These are phyloP conservation scores for Yamadazyma kitorensis DNA, from an alignment of 805 yeast species.

Conservation along the genomic window DNA sequence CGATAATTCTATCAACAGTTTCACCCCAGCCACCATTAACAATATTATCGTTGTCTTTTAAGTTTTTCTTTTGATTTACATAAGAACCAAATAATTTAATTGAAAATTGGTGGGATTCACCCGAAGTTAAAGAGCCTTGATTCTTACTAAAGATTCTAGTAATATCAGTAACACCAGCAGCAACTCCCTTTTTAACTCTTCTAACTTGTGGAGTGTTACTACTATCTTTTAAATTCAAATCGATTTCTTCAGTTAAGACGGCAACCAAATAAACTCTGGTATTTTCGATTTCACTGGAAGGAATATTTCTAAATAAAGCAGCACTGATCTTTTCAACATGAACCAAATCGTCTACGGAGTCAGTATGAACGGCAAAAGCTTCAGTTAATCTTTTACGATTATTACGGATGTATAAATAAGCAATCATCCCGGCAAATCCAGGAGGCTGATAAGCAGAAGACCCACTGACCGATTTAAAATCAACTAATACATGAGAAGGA, in stretches of 20 bases:
- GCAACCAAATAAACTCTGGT: conserved; percentile 75
- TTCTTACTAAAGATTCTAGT: conserved; percentile 70
- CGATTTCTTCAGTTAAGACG: conserved; percentile 66
- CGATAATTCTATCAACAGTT: conserved; percentile 69
- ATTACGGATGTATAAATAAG: conserved; percentile 68
- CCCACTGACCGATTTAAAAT: conserved; percentile 65
- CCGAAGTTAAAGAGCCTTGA: conserved; percentile 56
- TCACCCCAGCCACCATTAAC: conserved; percentile 85
- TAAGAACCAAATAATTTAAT: conserved; percentile 72
- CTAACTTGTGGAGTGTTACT: conserved; percentile 28
- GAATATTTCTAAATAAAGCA: conserved; percentile 75
- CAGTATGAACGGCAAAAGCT: conserved; percentile 69
- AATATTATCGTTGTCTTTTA: conserved; percentile 12
- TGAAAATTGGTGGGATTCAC: conserved; percentile 67
- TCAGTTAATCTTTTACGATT: conserved; percentile 67
- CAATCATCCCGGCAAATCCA: conserved; percentile 69
- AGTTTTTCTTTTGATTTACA: conserved; percentile 40
- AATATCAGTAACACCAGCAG: conserved; percentile 85
- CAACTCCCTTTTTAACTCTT: conserved; percentile 70
- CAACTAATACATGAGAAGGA: conserved; percentile 70
- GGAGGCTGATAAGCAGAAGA: conserved; percentile 59
- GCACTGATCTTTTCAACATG: conserved; percentile 68
- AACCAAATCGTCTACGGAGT: conserved; percentile 53
- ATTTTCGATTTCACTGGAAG: conserved; percentile 59
- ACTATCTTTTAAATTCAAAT: conserved; percentile 34